Base-by-base conservation (phyloP, 2,329 filamentous ascomycete genomes). In the Aureobasidium sp. region DNA sequence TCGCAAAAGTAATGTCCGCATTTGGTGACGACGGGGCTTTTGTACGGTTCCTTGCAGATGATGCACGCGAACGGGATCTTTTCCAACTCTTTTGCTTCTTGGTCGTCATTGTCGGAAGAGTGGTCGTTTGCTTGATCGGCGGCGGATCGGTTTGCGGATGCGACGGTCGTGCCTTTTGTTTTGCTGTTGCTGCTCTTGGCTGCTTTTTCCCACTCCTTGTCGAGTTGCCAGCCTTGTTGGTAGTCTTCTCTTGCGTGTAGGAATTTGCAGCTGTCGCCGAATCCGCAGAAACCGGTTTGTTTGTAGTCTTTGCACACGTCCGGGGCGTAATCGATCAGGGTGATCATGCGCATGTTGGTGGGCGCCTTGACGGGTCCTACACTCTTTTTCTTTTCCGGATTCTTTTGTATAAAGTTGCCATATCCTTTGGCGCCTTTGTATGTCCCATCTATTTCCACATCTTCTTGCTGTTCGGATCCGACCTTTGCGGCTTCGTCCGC, bases 1-100 rank as follows among this genome's bases (percentile, higher is more conserved):
- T 96, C 87, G 66, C 93, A 98, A 65, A 97, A 97, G 68, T 97
- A 97, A 68, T 98, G 93, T 0, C 89, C 87, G 61, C 93, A 98
- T 59, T 89, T 86, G 11, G 93, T 97, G 21, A 91, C 74, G 11
- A 97, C 80, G 0, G 93, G 91, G 54, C 80, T 78, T 62, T 82
- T 85, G 70, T 95, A 96, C 1, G 83, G 70, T 32, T 82, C 79
- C 62, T 84, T 83, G 75, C 90, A 96, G 57, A 95, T 88, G 58
- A 95, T 81, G 68, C 90, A 96, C 1, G 82, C 87, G 65, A 95
- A 95, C 0, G 90, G 90, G 19, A 95, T 95, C 62, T 84, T 86
- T 65, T 90, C 84, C 47, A 95, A 71, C 65, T 91, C 71, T 17
- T 81, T 83, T 39, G 86, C 81, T 47, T 91, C 87, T 0, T 81